Evolutionary conservation across 2,329 filamentous ascomycete genomes (phyloP), one percentile per base, ranked within the genome.

Genomic region (Mollisiaceae sp.): DNA sequence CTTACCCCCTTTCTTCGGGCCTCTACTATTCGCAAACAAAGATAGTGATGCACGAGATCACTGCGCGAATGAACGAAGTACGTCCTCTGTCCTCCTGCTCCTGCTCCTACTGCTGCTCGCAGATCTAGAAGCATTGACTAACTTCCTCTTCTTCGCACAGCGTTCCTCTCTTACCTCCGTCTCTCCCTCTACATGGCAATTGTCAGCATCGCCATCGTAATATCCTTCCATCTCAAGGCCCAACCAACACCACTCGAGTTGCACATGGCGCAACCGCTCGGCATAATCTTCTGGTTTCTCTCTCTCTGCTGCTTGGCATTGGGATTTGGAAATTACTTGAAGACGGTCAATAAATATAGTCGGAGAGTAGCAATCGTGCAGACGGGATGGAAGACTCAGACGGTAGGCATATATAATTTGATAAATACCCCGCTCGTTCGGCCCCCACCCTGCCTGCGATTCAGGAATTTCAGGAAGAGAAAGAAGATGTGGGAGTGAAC

Each of bases 381-480:
- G 80, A 91, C 89, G 36, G 95, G 95, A 0, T 95, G 92, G 91
- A 94, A 93, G 79, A 98, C 95, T 43, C 94, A 98, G 76, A 78
- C 89, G 50, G 91, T 97, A 60, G 64, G 62, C 70, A 64, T 55
- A 15, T 52, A 63, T 65, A 59, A n/a, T 64, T 64, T 65, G 35
- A 2, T 43, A 35, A 22, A 50, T 50, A 50, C 45, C 45, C 45
- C n/a, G 45, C 45, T 11, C 38, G 38, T 41, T 50, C 45, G n/a
- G 45, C 45, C 45, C 45, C 45, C 45, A 50, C n/a, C 9, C 20
- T 20, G 5, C n/a, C 22, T 20, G n/a, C 8, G 11, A 2, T 6
- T 8, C 1, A 50, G n/a, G n/a, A 20, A 36, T 6, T 5, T 8
- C 8, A 55, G 24, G 12, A 18, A n/a, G 6, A 22, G 55, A 24